phyloP scores from a whole-genome alignment of 139 green algal species.

The Edaphochlamys debaryana region DNA sequence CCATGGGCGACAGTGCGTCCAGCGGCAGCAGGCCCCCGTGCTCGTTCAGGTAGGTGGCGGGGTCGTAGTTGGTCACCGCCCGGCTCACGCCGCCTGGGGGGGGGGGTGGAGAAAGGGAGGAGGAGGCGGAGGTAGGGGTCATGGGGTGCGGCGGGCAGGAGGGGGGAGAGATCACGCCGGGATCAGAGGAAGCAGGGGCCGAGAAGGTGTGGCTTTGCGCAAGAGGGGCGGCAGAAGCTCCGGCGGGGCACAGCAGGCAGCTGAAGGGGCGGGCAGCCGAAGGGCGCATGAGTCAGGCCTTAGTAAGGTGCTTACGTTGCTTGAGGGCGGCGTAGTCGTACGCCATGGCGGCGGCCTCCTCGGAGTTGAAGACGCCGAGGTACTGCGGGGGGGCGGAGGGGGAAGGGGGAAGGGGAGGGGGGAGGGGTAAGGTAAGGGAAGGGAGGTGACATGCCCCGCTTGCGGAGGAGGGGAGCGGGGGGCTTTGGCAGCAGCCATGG shows the following conservation, averaged over 20 bases:
- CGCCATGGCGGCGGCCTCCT: slow-evolving; percentile 69
- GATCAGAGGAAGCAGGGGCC: too few species aligned
- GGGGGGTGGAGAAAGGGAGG: too few species aligned
- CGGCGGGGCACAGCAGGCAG: too few species aligned
- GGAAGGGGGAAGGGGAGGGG: neutral
- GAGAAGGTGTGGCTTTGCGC: too few species aligned
- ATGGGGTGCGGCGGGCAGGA: neutral
- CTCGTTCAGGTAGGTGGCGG: slow-evolving; percentile 2
- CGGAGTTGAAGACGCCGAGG: slow-evolving; percentile 70
- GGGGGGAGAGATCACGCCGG: too few species aligned
- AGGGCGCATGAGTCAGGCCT: neutral
- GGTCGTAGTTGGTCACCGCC: slow-evolving; percentile 43
- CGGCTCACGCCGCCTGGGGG: neutral
- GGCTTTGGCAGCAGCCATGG: too few species aligned
- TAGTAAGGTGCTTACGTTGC: too few species aligned
- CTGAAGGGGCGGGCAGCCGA: neutral
- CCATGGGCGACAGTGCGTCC: too few species aligned
- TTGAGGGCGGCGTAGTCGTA: slow-evolving; percentile 72
- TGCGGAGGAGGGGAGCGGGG: too few species aligned
- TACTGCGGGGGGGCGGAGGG: neutral
- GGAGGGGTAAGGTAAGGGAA: neutral
- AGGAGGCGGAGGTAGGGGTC: too few species aligned
- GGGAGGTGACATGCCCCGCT: neutral
- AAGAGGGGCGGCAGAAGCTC: too few species aligned
- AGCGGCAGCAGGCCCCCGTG: neutral